A percentile compares a stretch with the other conserved stretches of the same genome.
Evolutionary conservation across 2,329 filamentous ascomycete genomes (phyloP).

Genomic region (Hortaea werneckii): DNA sequence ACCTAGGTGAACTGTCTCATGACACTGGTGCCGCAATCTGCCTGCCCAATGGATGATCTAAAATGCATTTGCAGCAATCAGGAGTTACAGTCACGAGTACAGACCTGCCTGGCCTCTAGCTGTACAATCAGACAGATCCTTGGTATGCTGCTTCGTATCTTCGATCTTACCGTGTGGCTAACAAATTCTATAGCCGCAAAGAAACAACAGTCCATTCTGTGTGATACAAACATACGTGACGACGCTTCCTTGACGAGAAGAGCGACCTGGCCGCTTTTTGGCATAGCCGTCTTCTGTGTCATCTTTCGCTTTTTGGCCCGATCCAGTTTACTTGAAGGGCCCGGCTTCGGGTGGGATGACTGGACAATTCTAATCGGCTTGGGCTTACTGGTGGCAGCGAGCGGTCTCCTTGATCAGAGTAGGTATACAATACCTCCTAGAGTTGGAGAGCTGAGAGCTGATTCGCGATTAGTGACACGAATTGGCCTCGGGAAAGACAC

Average conservation of each 20-base stretch:
- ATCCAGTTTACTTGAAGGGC: background rate
- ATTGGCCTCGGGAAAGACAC: slow-evolving; percentile 1
- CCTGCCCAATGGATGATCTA: background rate
- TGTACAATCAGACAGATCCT: background rate
- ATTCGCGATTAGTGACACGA: slow-evolving; percentile 1
- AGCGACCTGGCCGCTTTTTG: background rate
- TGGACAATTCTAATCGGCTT: background rate
- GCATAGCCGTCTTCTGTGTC: background rate
- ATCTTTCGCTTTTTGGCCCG: background rate
- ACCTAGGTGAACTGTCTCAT: background rate
- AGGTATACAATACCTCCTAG: background rate
- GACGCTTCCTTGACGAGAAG: background rate
- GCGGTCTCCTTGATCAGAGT: background rate
- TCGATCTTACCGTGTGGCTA: background rate
- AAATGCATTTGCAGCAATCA: background rate
- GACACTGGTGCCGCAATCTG: background rate
- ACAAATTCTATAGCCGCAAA: too few relatives aligned
- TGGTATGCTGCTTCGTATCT: background rate
- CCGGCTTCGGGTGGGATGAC: slow-evolving; percentile 1
- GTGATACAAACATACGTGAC: background rate
- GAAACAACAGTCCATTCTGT: background rate
- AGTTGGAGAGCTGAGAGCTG: background rate
- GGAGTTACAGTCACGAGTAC: background rate
- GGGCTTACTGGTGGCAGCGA: background rate
- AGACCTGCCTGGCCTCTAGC: background rate